Evolutionary conservation across 116 monocot genomes (phyloP).

Genomic region (Dioscorea cayenensis): DNA sequence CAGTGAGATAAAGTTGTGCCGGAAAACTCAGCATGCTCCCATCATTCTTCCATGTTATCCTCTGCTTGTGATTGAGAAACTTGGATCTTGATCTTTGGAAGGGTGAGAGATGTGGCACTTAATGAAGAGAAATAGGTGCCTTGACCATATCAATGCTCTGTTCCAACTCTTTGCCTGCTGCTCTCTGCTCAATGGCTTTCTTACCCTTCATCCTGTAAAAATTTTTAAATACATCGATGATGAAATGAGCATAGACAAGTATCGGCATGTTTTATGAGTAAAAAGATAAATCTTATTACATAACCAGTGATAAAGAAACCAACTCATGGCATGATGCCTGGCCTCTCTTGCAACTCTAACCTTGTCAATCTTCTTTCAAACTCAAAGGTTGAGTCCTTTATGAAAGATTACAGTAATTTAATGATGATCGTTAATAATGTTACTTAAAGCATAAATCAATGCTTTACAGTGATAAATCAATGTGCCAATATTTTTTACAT

Average conservation of each 20-base stretch:
- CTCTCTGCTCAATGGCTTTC: constrained; percentile 38
- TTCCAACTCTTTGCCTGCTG: constrained; percentile 51
- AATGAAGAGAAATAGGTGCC: constrained; percentile 33
- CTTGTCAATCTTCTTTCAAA: constrained; percentile 86
- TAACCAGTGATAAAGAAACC: background rate
- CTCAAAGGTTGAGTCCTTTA: constrained; percentile 77
- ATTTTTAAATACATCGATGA: background rate
- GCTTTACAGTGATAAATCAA: too few species aligned
- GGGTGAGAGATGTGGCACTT: constrained; percentile 8
- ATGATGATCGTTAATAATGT: too few species aligned
- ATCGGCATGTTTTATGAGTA: background rate
- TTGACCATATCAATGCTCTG: constrained; percentile 66
- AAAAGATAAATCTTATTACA: background rate
- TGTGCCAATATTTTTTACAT: background rate
- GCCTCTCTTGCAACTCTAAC: constrained; percentile 51
- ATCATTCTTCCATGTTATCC: too few species aligned
- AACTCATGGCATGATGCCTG: constrained; percentile 52
- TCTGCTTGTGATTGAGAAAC: constrained; percentile 30
- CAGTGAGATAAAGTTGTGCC: too few species aligned
- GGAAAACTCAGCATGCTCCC: too few species aligned
- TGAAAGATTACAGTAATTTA: background rate
- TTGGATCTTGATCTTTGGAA: constrained; percentile 35
- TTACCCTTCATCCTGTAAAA: constrained; percentile 52
- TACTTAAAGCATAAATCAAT: too few species aligned
- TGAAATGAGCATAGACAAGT: too few species aligned